Conservation (phyloP, 176 grass and related monocot genomes). For the Carex scoparia region DNA sequence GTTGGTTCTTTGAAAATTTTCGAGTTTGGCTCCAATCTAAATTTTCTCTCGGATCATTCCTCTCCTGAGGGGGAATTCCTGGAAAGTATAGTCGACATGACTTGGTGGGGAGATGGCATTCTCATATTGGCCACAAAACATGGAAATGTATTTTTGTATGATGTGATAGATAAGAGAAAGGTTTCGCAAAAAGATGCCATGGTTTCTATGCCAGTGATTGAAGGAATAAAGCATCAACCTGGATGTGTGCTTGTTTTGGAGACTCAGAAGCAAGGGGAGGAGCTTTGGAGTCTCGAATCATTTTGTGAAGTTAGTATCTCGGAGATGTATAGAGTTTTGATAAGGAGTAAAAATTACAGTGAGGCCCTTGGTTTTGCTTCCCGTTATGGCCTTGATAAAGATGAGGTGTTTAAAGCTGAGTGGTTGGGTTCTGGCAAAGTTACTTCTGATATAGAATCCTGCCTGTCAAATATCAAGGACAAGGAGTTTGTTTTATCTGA, state of each 20-base stretch:
- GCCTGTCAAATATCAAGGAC: constrained; percentile 77
- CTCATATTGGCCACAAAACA: constrained; percentile 50
- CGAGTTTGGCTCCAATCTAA: constrained; percentile 35
- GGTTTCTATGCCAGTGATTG: constrained; percentile 56
- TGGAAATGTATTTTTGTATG: constrained; percentile 63
- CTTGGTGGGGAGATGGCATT: constrained; percentile 92
- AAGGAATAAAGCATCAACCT: constrained; percentile 51
- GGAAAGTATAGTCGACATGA: constrained; percentile 60
- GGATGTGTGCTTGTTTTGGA: constrained; percentile 78
- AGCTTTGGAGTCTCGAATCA: constrained; percentile 71
- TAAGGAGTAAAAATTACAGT: constrained; percentile 48
- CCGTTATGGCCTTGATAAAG: constrained; percentile 60
- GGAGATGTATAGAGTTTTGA: constrained; percentile 72
- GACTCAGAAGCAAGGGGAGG: constrained; percentile 37
- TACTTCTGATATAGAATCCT: constrained; percentile 59
- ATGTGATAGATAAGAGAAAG: constrained; percentile 36
- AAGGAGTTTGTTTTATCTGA: constrained; percentile 78
- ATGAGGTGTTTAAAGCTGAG: constrained; percentile 82
- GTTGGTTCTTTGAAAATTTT: constrained; percentile 63
- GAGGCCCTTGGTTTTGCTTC: constrained; percentile 70
- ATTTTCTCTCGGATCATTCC: constrained; percentile 45
- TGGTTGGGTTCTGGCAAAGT: constrained; percentile 55
- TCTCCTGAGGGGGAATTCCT: constrained; percentile 29
- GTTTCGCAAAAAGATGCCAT: constrained; percentile 53
- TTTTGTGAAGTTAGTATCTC: constrained; percentile 54